Base-by-base conservation (phyloP, 2,329 filamentous ascomycete species). In the Fusarium sp. region DNA sequence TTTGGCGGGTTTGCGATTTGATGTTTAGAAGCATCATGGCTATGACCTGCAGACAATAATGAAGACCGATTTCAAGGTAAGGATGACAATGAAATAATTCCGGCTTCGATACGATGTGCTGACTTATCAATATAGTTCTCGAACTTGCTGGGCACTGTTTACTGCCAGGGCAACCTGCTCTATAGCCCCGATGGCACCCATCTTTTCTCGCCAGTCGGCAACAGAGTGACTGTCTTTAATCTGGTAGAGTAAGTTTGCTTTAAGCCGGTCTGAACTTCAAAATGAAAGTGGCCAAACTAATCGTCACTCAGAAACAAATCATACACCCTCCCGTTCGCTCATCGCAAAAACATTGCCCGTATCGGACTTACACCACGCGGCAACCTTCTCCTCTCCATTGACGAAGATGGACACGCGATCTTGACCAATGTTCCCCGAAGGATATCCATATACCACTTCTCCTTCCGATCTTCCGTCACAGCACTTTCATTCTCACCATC, bases 1-100 rank as follows among this genome's bases (percentile, higher is more conserved):
- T 73, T 82, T 81, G 77, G 67, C 60, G 23, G 72, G 71, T 60
- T 61, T 74, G 65, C 73, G 72, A 75, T 70, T 76, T 69, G 61
- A 57, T 75, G 68, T 57, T 63, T 58, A 71, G 64, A 70, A 74
- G 62, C 66, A 80, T 78, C 73, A 82, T 82, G 81, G 81, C 77
- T 71, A 82, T 83, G 80, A 80, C 78, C 78, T 77, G 75, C 75
- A 82, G 81, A 90, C 83, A 81, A 90, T 83, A 82, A 99, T 99
- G 96, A 99, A 98, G 93, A 98, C 95, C 76, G 95, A 98, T 84
- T 99, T 98, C 83, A 97, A 96, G 91, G 95, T 97, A 84, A 72
- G 82, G 65, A 66, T 59, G 15, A n/a, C 45, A 41, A 41, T 42
- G 12, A 27, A 57, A 33, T 38, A 2, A 3, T 27, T 5, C 9